Percentiles rank a stretch among this genome's conserved stretches.
These are phyloP conservation scores for Puccinellia tenuiflora DNA, from an alignment of 176 grass and related monocot genomes.

Conservation along the genomic window DNA sequence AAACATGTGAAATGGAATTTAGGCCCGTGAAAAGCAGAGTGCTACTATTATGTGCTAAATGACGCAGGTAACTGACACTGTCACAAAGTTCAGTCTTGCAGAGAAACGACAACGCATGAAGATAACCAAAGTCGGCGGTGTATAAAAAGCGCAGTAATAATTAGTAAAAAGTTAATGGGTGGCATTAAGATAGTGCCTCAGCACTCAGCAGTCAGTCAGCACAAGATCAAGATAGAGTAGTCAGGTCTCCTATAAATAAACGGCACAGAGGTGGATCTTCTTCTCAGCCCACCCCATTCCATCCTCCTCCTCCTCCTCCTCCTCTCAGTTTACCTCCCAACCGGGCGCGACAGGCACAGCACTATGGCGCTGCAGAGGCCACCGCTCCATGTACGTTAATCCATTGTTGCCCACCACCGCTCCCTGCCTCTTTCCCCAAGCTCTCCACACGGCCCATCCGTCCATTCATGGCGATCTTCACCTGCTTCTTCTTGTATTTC, in stretches of 20 bases:
- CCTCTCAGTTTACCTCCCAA: too few relatives aligned
- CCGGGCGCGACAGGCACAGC: background rate
- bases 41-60: background rate
- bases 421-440: background rate
- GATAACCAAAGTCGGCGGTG: background rate
- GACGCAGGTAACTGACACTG: background rate
- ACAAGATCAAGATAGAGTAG: background rate
- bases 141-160: too few relatives aligned
- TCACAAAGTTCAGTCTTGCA: background rate
- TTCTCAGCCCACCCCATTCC: background rate
- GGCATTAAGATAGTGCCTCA: background rate
- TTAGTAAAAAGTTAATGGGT: background rate
- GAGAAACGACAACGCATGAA: background rate
- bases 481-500: background rate
- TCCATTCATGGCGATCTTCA: background rate
- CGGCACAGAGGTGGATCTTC: too few relatives aligned
- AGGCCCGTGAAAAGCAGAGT: background rate
- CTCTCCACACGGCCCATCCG: background rate
- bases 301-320: background rate
- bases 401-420: background rate
- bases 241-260: background rate
- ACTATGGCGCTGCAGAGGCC: conserved; percentile 46
- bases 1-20: background rate
- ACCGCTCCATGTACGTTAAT: conserved; percentile 41
- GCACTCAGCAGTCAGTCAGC: background rate